These are phyloP conservation scores for Russula olivacea DNA, from an alignment of 768 basidiomycete genomes.

Conservation along the genomic window DNA sequence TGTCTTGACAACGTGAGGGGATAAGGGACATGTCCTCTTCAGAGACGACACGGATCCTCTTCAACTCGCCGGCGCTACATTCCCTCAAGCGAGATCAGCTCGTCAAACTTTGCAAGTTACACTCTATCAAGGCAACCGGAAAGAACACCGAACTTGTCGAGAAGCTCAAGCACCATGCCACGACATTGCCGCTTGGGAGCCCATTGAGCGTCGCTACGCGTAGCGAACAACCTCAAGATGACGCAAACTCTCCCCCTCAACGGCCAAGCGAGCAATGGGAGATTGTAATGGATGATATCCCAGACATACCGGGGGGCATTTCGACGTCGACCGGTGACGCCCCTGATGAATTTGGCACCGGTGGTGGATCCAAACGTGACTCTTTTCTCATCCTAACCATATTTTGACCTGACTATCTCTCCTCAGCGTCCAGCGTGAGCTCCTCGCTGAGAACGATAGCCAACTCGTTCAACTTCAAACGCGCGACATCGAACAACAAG, in stretches of 20 bases:
- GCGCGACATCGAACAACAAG: slow-evolving; percentile 35
- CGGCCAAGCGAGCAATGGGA: slow-evolving; percentile 82
- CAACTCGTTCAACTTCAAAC: slow-evolving; percentile 68
- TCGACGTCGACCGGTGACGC: slow-evolving; percentile 36
- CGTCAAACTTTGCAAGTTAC: slow-evolving; percentile 78
- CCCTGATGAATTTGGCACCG: slow-evolving; percentile 69
- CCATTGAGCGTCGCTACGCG: slow-evolving; percentile 47
- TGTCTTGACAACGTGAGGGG: neutral
- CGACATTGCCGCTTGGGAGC: slow-evolving; percentile 48
- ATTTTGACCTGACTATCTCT: neutral
- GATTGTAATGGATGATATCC: slow-evolving; percentile 77
- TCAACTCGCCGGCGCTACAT: slow-evolving; percentile 78
- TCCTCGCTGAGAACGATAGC: slow-evolving; percentile 75
- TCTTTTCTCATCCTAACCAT: neutral
- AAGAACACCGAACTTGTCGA: slow-evolving; percentile 73
- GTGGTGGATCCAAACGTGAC: slow-evolving; percentile 50
- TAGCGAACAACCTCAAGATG: slow-evolving; percentile 39
- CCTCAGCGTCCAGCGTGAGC: slow-evolving; percentile 50
- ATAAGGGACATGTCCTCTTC: slow-evolving; percentile 42
- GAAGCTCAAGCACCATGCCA: slow-evolving; percentile 61
- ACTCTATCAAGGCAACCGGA: slow-evolving; percentile 71
- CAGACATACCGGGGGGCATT: slow-evolving; percentile 56
- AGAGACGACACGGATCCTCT: slow-evolving; percentile 71
- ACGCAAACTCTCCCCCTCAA: slow-evolving; percentile 29
- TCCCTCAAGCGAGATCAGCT: slow-evolving; percentile 82